Evolutionary conservation across 73 alveolate species (phyloP).

Genomic region (Blepharisma stoltei): DNA sequence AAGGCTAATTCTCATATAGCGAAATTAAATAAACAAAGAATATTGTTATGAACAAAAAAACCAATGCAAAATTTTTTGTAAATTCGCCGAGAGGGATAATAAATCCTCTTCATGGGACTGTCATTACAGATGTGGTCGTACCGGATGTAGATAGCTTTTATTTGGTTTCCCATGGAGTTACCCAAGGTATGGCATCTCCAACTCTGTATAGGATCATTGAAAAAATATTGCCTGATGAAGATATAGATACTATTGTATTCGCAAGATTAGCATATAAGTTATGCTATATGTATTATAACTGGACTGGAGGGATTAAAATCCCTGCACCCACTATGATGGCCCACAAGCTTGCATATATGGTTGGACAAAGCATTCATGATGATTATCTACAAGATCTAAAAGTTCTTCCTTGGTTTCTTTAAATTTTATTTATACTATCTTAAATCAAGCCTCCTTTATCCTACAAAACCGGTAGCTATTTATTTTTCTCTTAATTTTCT

Average conservation of each 20-base stretch:
- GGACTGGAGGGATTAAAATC: slow-evolving; percentile 87
- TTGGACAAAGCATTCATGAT: slow-evolving; percentile 26
- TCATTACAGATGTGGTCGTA: neutral
- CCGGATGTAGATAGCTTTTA: slow-evolving; percentile 13
- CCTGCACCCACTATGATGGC: slow-evolving; percentile 36
- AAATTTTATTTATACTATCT: neutral
- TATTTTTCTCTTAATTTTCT: too few species aligned
- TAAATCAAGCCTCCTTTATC: too few species aligned
- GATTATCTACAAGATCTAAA: neutral
- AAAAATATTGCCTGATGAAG: slow-evolving; percentile 24
- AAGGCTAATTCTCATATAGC: neutral
- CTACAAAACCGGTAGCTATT: too few species aligned
- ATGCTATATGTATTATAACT: slow-evolving; percentile 89
- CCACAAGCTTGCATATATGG: slow-evolving; percentile 29
- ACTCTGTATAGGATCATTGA: slow-evolving; percentile 26
- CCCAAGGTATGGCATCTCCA: slow-evolving; percentile 30
- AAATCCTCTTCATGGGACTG: slow-evolving; percentile 29
- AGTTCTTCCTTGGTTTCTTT: slow-evolving; percentile 18
- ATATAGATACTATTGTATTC: slow-evolving; percentile 37
- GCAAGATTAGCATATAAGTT: slow-evolving; percentile 70
- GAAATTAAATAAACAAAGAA: neutral
- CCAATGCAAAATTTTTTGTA: neutral
- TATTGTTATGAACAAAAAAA: slow-evolving; percentile 19
- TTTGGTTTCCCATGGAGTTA: slow-evolving; percentile 21
- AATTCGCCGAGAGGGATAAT: neutral